A percentile compares a stretch with the other conserved stretches of the same genome.
These are phyloP conservation scores for Colletotrichum melonis DNA, from an alignment of 2,329 filamentous ascomycete species.

Conservation along the genomic window DNA sequence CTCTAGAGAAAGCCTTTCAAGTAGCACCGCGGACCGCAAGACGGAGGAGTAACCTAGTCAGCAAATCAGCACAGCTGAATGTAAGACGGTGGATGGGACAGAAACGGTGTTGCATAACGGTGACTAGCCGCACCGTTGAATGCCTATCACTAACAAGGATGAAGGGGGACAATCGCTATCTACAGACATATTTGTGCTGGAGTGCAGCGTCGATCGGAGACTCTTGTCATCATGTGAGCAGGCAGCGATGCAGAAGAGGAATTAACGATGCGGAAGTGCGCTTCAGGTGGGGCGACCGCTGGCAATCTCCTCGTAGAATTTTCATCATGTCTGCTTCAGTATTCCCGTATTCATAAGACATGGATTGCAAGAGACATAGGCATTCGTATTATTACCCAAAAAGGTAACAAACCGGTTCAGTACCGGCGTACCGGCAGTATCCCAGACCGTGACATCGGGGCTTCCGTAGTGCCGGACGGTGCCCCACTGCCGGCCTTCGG, in stretches of 20 bases:
- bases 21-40: background rate
- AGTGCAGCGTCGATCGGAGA: slow-evolving; percentile 3
- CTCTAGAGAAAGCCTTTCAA: background rate
- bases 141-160: background rate
- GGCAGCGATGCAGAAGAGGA: slow-evolving; percentile 3
- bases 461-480: slow-evolving; percentile 4
- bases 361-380: background rate
- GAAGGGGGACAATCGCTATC: background rate
- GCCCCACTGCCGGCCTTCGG: background rate
- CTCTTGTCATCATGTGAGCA: slow-evolving; percentile 21
- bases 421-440: background rate
- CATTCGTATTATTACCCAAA: background rate
- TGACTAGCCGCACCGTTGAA: background rate
- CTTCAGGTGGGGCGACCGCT: background rate
- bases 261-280: background rate
- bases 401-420: background rate
- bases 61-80: background rate
- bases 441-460: slow-evolving; percentile 5
- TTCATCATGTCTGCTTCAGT: background rate
- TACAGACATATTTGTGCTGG: background rate
- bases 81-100: slow-evolving; percentile 5
- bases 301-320: background rate
- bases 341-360: background rate
- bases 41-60: background rate
- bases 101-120: slow-evolving; percentile 19